Conservation (phyloP, 371 early-diverging fungal species). For the Circinella minor region DNA sequence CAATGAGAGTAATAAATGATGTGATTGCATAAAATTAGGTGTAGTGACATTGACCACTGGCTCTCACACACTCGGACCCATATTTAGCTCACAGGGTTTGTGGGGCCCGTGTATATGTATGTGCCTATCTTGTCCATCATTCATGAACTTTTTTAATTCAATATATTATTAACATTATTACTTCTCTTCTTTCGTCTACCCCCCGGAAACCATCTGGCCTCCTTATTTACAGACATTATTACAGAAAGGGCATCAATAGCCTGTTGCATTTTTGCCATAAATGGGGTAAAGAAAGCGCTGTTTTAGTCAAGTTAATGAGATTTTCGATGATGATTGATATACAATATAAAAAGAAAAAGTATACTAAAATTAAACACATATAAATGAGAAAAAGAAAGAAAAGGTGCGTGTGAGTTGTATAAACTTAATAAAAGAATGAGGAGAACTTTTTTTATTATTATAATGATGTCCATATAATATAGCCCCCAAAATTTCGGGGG, state of each 20-base stretch:
- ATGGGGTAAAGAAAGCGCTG: not conserved
- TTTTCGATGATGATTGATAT: not conserved
- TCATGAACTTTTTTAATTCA: too few species aligned
- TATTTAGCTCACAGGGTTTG: too few species aligned
- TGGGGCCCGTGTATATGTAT: too few species aligned
- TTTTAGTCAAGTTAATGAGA: not conserved
- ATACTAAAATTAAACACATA: not conserved
- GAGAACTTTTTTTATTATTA: too few species aligned
- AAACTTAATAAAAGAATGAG: too few species aligned
- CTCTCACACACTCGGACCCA: too few species aligned
- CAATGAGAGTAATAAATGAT: not conserved
- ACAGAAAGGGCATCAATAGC: not conserved
- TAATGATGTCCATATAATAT: too few species aligned
- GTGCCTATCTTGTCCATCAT: too few species aligned
- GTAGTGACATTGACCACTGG: too few species aligned
- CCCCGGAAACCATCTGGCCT: not conserved
- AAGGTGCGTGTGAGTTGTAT: constrained; percentile 1
- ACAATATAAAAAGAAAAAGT: not conserved
- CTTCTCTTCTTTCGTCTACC: too few species aligned
- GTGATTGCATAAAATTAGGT: not conserved
- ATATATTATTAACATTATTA: too few species aligned
- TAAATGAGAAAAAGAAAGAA: not conserved
- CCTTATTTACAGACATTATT: not conserved
- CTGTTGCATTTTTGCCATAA: constrained; percentile 3
- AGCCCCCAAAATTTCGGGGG: too few species aligned